phyloP scores from a whole-genome alignment of 345 rosid genomes.

The Murraya paniculata region DNA sequence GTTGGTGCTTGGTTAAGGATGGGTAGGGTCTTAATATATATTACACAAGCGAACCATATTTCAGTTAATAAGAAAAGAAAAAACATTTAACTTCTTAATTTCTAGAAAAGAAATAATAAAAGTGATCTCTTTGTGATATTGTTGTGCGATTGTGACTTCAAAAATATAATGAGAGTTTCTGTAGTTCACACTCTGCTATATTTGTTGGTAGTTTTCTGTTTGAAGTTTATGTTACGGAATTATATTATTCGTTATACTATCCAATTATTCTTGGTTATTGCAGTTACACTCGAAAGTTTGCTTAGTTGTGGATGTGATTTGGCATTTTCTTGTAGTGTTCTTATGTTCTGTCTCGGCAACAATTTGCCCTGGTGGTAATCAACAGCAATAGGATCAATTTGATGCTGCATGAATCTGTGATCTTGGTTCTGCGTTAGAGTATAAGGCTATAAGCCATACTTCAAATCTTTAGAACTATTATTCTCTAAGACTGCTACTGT shows the following conservation, averaged over 20 bases:
- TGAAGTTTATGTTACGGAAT: not conserved
- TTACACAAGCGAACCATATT: not conserved
- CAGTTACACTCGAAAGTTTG: not conserved
- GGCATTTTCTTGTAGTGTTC: not conserved
- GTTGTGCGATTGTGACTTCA: not conserved
- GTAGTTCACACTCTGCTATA: not conserved
- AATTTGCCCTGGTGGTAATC: not conserved
- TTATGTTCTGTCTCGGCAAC: not conserved
- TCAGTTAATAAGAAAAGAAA: not conserved
- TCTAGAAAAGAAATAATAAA: not conserved
- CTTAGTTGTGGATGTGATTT: not conserved
- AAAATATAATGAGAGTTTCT: not conserved
- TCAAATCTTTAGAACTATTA: not conserved
- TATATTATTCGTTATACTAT: not conserved
- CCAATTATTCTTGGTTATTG: not conserved
- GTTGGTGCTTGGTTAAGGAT: not conserved
- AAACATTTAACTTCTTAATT: not conserved
- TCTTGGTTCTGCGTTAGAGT: not conserved
- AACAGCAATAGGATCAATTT: not conserved
- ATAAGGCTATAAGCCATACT: not conserved
- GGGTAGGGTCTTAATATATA: not conserved
- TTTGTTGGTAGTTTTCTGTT: not conserved
- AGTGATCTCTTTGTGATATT: not conserved
- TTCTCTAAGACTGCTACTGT: not conserved
- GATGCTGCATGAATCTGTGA: not conserved